Evolutionary conservation across 768 basidiomycete genomes (phyloP), one percentile per base, ranked within the genome.

Genomic region (Amanita molliuscula): DNA sequence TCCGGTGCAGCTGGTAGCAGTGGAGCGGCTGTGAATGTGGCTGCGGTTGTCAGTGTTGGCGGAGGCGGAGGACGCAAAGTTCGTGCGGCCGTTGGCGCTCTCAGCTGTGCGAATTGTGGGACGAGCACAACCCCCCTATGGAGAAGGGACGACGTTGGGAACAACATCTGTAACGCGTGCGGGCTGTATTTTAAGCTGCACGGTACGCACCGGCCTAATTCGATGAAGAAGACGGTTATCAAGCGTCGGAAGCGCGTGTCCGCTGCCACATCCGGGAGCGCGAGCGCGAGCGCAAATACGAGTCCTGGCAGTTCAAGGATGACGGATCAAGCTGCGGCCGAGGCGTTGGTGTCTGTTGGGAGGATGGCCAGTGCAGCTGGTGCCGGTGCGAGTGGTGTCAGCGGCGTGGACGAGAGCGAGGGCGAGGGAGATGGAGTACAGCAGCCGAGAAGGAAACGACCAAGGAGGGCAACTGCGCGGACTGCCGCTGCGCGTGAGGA

Each of bases 221-320:
- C 92, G 54, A 95, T 99, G 93, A 98, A 96, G 69, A 97, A 98
- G 74, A 88, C 90, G 3, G 91, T 96, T 57, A 99, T 99, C 77
- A 99, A 99, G 71, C 80, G 96, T 29, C 76, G 96, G 56, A 98
- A 98, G 69, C 84, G 96, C 57, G 94, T 99, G 36, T 93, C 96
- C 31, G 94, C 95, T 45, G 91, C 94, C 36, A 80, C 86, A 16
- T 76, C 69, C 7, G 44, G 44, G 13, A 23, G 11, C 20, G 44
- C 26, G 33, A 46, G 34, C 15, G 33, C 46, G 35, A 46, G 34
- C 15, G 33, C 46, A 25, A 50, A 50, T 35, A 59, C 52, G 23
- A 58, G 59, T 23, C 58, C 62, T 42, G 67, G 63, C 15, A 50
- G 42, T 35, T 50, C 49, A 33, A 66, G 71, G 45, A 69, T 88